Evolutionary conservation across 1,284 basidiomycete species (phyloP), one percentile per base, ranked within the genome.

Genomic region (Sporisorium iseilematis-ciliati): DNA sequence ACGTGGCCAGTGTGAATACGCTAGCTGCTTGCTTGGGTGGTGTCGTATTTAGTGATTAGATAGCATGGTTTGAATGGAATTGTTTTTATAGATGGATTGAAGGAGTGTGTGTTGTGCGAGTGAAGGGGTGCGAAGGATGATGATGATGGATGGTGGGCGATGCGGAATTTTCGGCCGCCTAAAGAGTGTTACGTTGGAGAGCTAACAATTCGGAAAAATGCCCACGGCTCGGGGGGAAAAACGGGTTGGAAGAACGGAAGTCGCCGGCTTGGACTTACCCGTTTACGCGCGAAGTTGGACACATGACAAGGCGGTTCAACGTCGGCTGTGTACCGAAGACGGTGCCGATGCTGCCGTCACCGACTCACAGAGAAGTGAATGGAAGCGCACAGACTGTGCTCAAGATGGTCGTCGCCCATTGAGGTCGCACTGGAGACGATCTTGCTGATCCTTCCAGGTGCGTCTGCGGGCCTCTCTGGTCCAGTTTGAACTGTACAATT

Each of bases 1-100:
- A 38, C 14, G 49, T 65, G 21, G 74, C 51, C 0, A 61, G 51
- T 29, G 65, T 68, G 11, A 57, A 60, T 11, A 68, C 57, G n/a
- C 29, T 75, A 10, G 40, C 33, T 14, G 23, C 23, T 6, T 61
- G 40, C 33, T 21, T 75, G 40, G 57, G 33, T 0, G 51, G 49
- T 0, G 48, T 58, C 0, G n/a, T 50, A 3, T 33, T 71, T 2
- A 35, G 26, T 0, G 68, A 71, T 25, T 71, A 26, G 4, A 18
- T 46, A 16, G 23, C 18, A 16, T 38, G 35, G 2, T 2, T 38
- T 16, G 43, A 16, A 26, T 46, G 43, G 43, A 45, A 12, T 12
- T 14, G 35, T 38, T 16, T 26, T n/a, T n/a, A n/a, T n/a, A n/a
- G n/a, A 26, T 46, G 23, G 4, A 5, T 26, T n/a, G n/a, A 45